Conservation (phyloP, 768 basidiomycete species). For the Leccinum imitatum region DNA sequence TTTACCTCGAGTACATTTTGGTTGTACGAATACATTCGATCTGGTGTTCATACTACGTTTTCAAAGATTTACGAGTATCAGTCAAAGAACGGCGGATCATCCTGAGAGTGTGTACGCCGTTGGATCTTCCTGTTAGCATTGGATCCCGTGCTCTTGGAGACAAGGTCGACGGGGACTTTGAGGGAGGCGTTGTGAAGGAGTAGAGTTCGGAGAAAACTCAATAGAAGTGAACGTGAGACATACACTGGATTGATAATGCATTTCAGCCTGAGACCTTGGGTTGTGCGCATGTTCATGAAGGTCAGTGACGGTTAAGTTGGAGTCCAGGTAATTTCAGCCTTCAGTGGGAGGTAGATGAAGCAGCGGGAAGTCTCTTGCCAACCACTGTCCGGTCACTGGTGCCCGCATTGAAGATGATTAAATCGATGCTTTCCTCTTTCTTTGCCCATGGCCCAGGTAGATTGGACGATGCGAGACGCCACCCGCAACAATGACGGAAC, state of each 20-base stretch:
- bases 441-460: neutral
- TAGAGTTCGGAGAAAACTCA: neutral
- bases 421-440: neutral
- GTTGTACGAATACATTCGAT: slow-evolving; percentile 18
- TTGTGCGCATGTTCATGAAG: neutral
- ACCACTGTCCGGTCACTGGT: too few species aligned
- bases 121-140: neutral
- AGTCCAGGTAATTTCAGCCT: neutral
- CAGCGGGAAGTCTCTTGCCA: neutral
- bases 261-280: neutral
- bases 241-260: neutral
- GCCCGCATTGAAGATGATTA: neutral
- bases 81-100: slow-evolving; percentile 9
- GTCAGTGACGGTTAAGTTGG: neutral
- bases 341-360: neutral
- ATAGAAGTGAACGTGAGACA: slow-evolving; percentile 2
- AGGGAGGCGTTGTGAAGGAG: neutral
- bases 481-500: neutral
- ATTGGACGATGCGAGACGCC: slow-evolving; percentile 1
- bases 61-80: slow-evolving; percentile 4
- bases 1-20: slow-evolving; percentile 20
- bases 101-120: neutral
- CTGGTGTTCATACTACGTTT: neutral
- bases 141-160: neutral
- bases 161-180: neutral